Percentiles rank a stretch among this genome's conserved stretches.
phyloP scores from a whole-genome alignment of 768 basidiomycete species.

The Rubroboletus pulcherrimus region DNA sequence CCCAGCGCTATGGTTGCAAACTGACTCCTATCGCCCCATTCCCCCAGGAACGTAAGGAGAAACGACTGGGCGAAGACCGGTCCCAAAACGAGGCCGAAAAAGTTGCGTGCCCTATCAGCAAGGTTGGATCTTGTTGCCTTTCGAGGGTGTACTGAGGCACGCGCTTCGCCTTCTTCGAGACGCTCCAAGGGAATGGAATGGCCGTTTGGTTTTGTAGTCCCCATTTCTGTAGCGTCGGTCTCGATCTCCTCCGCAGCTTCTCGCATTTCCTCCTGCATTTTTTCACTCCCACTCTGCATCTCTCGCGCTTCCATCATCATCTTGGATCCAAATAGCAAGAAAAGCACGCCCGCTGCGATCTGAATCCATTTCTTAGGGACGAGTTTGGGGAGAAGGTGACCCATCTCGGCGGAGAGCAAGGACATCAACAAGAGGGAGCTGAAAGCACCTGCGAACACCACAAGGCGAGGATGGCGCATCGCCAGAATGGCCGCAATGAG shows the following conservation, averaged over 20 bases:
- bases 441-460: constrained; percentile 89
- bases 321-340: constrained; percentile 85
- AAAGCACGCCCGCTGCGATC: constrained; percentile 71
- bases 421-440: constrained; percentile 90
- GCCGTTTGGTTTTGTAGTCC: constrained; percentile 28
- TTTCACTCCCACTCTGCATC: constrained; percentile 76
- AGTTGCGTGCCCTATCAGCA: constrained; percentile 72
- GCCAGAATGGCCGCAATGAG: constrained; percentile 87
- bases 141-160: constrained; percentile 10
- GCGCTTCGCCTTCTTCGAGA: constrained; percentile 64
- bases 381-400: constrained; percentile 81
- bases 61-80: constrained; percentile 97
- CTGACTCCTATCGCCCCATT: constrained; percentile 98
- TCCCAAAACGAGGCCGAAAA: constrained; percentile 76
- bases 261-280: constrained; percentile 90
- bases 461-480: constrained; percentile 83
- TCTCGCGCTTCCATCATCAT: constrained; percentile 82
- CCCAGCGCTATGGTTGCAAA: constrained; percentile 95
- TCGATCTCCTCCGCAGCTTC: constrained; percentile 97
- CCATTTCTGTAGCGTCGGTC: constrained; percentile 59
- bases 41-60: constrained; percentile 93
- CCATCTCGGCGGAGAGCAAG: constrained; percentile 88
- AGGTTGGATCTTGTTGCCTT: constrained; percentile 25
- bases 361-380: constrained; percentile 71
- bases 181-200: constrained; percentile 63